Evolutionary conservation across 805 yeast species (phyloP).

Genomic region (Torulaspora microellipsoides): DNA sequence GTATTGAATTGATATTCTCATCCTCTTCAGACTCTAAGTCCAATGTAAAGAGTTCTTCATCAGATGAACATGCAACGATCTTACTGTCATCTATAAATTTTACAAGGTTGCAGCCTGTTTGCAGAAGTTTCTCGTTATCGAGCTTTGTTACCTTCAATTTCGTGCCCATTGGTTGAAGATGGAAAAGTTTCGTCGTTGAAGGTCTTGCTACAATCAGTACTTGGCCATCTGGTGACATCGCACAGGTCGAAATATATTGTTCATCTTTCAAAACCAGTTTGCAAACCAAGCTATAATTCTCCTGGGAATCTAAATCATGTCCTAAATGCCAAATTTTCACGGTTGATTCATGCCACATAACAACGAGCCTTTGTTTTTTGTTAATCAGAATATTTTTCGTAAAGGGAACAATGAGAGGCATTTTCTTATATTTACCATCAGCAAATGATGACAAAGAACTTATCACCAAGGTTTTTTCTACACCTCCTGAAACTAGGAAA

Average conservation of each 20-base stretch:
- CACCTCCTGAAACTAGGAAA: constrained; percentile 77
- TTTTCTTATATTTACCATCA: constrained; percentile 65
- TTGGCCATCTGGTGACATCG: constrained; percentile 60
- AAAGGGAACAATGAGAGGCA: constrained; percentile 57
- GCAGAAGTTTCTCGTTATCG: constrained; percentile 36
- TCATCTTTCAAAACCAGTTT: constrained; percentile 67
- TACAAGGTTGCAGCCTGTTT: constrained; percentile 53
- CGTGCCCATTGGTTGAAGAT: constrained; percentile 41
- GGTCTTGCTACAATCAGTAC: constrained; percentile 69
- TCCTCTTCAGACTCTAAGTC: constrained; percentile 40
- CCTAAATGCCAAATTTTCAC: constrained; percentile 75
- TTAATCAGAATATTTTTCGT: constrained; percentile 48
- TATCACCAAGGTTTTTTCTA: constrained; percentile 60
- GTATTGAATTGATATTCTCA: constrained; percentile 37
- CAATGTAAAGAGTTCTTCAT: constrained; percentile 53
- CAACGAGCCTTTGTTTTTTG: constrained; percentile 46
- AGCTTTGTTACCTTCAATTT: constrained; percentile 51
- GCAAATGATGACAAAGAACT: constrained; percentile 63
- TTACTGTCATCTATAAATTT: constrained; percentile 44
- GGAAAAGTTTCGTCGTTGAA: constrained; percentile 63
- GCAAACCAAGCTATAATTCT: constrained; percentile 49
- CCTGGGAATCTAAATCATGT: constrained; percentile 26
- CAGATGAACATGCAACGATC: constrained; percentile 51
- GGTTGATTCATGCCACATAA: constrained; percentile 77
- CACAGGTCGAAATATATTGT: constrained; percentile 69